Conservation (phyloP, 345 rosid species). For the Citropsis articulata region DNA sequence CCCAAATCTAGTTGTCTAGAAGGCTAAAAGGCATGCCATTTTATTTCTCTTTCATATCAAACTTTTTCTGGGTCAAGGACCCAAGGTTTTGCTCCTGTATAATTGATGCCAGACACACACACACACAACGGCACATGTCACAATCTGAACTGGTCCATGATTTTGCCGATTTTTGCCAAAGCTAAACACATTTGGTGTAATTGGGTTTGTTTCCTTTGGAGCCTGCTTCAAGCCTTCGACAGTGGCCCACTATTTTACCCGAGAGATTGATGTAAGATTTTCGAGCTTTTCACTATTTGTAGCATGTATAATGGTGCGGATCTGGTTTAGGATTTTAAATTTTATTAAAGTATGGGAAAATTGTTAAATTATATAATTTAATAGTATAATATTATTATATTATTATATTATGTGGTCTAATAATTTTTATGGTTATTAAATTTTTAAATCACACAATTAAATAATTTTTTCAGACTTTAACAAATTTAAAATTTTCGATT, state of each 20-base stretch:
- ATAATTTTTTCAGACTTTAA: no score
- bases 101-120: neutral
- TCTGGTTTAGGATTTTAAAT: rapidly evolving
- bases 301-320: rapidly evolving
- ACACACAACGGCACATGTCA: neutral
- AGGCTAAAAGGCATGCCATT: neutral
- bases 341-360: no score
- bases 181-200: neutral
- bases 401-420: rapidly evolving
- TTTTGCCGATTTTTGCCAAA: neutral
- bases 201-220: neutral
- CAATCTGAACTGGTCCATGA: neutral
- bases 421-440: no score
- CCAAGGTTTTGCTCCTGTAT: no score
- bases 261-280: no score
- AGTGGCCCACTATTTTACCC: no score
- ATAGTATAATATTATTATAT: no score
- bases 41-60: neutral
- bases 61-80: no score
- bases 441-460: rapidly evolving
- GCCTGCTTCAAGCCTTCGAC: neutral
- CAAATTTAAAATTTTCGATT: rapidly evolving
- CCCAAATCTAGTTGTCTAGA: neutral
- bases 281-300: no score
- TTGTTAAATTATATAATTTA: no score